A percentile compares a stretch with the other conserved stretches of the same genome.
phyloP scores from a whole-genome alignment of 2,329 filamentous ascomycete species.

The Ophiostoma quercus region DNA sequence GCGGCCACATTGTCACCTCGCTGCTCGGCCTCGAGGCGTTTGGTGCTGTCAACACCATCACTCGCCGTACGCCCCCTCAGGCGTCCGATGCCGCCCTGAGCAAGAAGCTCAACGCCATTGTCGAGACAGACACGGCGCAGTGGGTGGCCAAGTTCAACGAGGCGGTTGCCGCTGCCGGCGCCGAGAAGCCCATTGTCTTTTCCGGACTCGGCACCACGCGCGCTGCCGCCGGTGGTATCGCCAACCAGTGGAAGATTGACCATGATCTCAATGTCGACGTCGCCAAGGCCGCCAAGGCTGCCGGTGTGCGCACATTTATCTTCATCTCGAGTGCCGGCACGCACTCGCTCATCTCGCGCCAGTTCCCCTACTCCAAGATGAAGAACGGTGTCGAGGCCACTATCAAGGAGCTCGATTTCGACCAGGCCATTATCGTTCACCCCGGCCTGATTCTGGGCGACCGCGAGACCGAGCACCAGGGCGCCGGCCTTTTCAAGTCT shows the following conservation, averaged over 20 bases:
- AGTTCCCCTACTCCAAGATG: conserved; percentile 60
- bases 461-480: conserved; percentile 55
- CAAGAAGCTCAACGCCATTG: conserved; percentile 57
- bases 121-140: conserved; percentile 60
- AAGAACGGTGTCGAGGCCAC: conserved; percentile 83
- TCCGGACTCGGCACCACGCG: conserved; percentile 77
- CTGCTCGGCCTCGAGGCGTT: conserved; percentile 52
- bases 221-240: conserved; percentile 66
- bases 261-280: conserved; percentile 78
- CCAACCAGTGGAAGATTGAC: conserved; percentile 81
- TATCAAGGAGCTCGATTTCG: conserved; percentile 66
- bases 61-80: conserved; percentile 58
- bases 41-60: conserved; percentile 56
- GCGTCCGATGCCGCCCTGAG: conserved; percentile 53
- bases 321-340: conserved; percentile 61
- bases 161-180: conserved; percentile 46
- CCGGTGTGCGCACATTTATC: conserved; percentile 69
- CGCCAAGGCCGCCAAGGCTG: conserved; percentile 66
- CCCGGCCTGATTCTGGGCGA: conserved; percentile 73
- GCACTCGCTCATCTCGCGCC: conserved; percentile 37
- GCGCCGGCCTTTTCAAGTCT: conserved; percentile 53
- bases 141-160: conserved; percentile 60
- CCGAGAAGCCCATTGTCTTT: conserved; percentile 62
- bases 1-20: conserved; percentile 67
- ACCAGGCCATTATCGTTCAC: conserved; percentile 66